These are phyloP conservation scores for Suillus subluteus DNA, from an alignment of 768 basidiomycete species.

Conservation along the genomic window DNA sequence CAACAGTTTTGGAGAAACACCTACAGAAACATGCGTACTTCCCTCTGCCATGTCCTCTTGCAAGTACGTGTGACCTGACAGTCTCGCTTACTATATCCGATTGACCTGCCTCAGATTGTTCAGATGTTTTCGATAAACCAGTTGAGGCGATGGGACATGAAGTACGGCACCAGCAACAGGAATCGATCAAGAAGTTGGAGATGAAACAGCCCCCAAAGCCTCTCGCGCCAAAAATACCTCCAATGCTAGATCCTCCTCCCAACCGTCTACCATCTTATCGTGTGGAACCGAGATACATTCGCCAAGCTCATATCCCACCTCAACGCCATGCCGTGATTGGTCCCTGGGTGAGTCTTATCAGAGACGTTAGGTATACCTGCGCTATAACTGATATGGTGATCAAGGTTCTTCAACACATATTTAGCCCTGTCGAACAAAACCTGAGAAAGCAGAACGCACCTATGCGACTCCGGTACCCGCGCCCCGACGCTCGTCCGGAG, in stretches of 20 bases:
- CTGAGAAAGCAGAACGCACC: conserved; percentile 48
- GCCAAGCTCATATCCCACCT: conserved; percentile 48
- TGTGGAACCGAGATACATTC: conserved; percentile 47
- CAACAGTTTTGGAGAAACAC: conserved; percentile 48
- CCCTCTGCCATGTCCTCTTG: conserved; percentile 33
- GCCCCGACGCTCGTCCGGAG: conserved; percentile 14
- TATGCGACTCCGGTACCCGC: conserved; percentile 35
- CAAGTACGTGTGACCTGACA: conserved; percentile 42
- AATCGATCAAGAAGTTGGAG: conserved; percentile 15
- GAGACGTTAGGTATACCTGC: conserved; percentile 4
- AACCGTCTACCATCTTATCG: conserved; percentile 53
- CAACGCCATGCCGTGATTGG: conserved; percentile 55
- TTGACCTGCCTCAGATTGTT: conserved; percentile 48
- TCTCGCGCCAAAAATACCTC: conserved; percentile 33
- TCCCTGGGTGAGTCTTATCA: conserved; percentile 51
- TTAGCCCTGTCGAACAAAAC: conserved; percentile 38
- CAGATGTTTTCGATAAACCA: conserved; percentile 48
- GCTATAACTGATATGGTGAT: conserved; percentile 9
- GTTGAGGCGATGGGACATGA: conserved; percentile 55
- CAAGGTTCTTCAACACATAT: conserved; percentile 52
- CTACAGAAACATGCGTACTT: conserved; percentile 49
- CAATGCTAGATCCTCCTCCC: conserved; percentile 44
- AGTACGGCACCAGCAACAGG: conserved; percentile 38
- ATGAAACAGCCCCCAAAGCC: conserved; percentile 38
- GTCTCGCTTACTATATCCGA: conserved; percentile 5